Base-by-base conservation (phyloP, 2,329 filamentous ascomycete genomes). In the Fusarium veterinarium region DNA sequence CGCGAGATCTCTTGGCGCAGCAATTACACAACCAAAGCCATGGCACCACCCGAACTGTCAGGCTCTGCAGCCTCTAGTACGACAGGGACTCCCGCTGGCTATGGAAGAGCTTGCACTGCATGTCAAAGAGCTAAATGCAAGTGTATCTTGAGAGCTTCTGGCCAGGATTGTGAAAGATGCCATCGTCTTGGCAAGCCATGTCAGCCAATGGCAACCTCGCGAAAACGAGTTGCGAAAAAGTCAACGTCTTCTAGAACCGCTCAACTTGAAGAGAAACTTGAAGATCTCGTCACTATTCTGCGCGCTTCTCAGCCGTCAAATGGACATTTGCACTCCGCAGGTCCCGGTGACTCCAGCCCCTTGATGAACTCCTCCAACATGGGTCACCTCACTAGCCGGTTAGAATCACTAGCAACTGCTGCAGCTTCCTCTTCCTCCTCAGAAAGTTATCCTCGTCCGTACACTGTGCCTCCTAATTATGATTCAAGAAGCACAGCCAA, bases 181-280 rank as follows among this genome's bases (percentile, higher is more conserved):
- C 78, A 83, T 73, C 84, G 86, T 1, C 79, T 88, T 8, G 82
- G 81, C 4, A 88, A 87, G 73, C 78, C 83, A 30, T 88, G 86
- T 58, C 80, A 83, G 49, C 84, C 84, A 38, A 85, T 86, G 25
- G 75, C 81, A 25, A 82, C 84, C 6, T 79, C 82, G 45, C 79
- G 83, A 40, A 83, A 81, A 65, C 81, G 83, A 14, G 77, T 80
- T 63, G 56, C 78, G 65, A 80, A 81, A 73, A 77, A 80, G 69
- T 73, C 80, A 58, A 64, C 79, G 40, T 73, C 79, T 14, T 82
- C 80, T 33, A 81, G 83, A 25, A 83, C 84, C 8, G 83, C 84
- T 12, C 83, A 85, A 66, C 80, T 87, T 11, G 86, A 87, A 76
- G 84, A 86, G 73, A 87, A 86, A 78, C 79, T 87, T 12, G 84